phyloP scores from a whole-genome alignment of 192 early-diverging fungal species.

The Allomyces javanicus region DNA sequence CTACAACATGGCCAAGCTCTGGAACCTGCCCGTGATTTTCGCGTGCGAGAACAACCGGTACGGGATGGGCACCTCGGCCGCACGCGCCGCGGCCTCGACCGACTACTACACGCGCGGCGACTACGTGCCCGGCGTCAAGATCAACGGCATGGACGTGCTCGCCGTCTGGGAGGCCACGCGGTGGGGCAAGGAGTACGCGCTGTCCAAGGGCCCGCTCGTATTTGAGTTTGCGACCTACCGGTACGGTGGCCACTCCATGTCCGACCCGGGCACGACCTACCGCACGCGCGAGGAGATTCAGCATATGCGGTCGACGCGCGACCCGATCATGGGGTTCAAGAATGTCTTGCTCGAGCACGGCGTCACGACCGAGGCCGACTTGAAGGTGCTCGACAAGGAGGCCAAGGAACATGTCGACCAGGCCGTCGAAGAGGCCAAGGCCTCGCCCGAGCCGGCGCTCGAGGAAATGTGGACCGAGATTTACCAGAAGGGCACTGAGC shows the following conservation, averaged over 20 bases:
- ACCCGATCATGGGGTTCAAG: constrained; percentile 85
- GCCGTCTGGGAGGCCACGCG: constrained; percentile 71
- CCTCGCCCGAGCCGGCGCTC: constrained; percentile 45
- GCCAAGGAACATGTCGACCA: constrained; percentile 68
- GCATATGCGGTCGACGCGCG: constrained; percentile 85
- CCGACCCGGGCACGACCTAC: constrained; percentile 97
- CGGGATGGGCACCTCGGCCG: constrained; percentile 89
- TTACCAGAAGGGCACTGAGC: constrained; percentile 59
- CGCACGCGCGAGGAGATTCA: constrained; percentile 97
- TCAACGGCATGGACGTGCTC: constrained; percentile 86
- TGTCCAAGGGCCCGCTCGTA: constrained; percentile 69
- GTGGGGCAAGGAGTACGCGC: constrained; percentile 68
- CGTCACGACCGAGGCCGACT: constrained; percentile 57
- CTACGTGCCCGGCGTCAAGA: constrained; percentile 87
- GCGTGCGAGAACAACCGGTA: constrained; percentile 99
- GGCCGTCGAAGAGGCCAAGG: constrained; percentile 65
- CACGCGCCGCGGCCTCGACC: constrained; percentile 76
- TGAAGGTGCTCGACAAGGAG: constrained; percentile 88
- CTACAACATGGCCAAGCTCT: constrained; percentile 98
- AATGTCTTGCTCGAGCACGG: constrained; percentile 51
- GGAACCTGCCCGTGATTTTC: constrained; percentile 80
- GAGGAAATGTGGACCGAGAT: constrained; percentile 61
- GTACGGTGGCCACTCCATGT: constrained; percentile 99
- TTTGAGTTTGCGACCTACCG: constrained; percentile 95
- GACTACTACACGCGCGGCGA: constrained; percentile 89